Evolutionary conservation across 208 protist species (phyloP).

Genomic region (Acanthamoeba castellanii): DNA sequence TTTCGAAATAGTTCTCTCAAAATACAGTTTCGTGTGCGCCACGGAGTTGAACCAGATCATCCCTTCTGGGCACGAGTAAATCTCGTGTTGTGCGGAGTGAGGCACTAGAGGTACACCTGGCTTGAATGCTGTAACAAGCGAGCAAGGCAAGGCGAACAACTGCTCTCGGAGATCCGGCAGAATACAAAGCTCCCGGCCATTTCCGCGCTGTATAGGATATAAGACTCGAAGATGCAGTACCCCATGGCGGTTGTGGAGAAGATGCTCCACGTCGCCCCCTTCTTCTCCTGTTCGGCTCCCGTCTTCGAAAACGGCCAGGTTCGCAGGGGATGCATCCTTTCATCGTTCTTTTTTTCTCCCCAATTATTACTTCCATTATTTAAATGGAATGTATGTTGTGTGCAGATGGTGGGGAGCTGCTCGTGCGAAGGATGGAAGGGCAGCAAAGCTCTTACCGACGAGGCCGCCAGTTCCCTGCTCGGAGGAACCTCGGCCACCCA

Average conservation of each 20-base stretch:
- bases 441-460: not conserved
- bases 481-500: not conserved
- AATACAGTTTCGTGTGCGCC: too few relatives aligned
- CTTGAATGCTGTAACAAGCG: too few relatives aligned
- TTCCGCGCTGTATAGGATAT: too few relatives aligned
- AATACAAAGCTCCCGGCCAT: not conserved
- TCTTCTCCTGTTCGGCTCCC: not conserved
- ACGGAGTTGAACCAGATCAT: too few relatives aligned
- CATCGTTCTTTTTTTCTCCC: not conserved
- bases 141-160: too few relatives aligned
- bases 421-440: conserved; percentile 42
- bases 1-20: not conserved
- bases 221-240: not conserved
- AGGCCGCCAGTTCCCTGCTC: not conserved
- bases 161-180: not conserved
- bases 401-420: conserved; percentile 36
- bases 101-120: too few relatives aligned
- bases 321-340: not conserved
- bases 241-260: conserved; percentile 1
- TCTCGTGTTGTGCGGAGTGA: too few relatives aligned
- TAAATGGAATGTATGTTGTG: not conserved
- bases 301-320: conserved; percentile 22
- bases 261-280: not conserved
- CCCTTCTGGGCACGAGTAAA: too few relatives aligned
- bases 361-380: too few relatives aligned